Conservation (phyloP, 129 eudicot genomes). For the Dittrichia graveolens region DNA sequence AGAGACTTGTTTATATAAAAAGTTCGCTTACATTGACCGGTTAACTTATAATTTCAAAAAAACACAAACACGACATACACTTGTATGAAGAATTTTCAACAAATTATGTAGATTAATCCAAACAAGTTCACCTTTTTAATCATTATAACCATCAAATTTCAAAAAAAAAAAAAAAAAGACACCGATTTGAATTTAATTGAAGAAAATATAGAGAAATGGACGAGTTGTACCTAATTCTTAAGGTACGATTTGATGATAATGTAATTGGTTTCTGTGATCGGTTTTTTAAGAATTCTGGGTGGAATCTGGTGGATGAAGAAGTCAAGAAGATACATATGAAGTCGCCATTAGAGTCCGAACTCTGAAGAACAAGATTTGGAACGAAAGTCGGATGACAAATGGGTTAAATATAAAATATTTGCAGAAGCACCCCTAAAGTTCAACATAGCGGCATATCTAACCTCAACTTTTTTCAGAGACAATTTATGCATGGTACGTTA, state of each 20-base stretch:
- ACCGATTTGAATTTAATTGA: background rate
- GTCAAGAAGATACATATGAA: slow-evolving; percentile 23
- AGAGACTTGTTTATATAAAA: too few relatives aligned
- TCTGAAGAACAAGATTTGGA: background rate
- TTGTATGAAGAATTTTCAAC: background rate
- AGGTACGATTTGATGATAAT: slow-evolving; percentile 56
- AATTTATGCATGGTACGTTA: too few relatives aligned
- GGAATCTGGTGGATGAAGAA: slow-evolving; percentile 41
- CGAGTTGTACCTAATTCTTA: slow-evolving; percentile 45
- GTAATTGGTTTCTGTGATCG: slow-evolving; percentile 43
- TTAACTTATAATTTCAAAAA: background rate
- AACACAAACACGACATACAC: background rate
- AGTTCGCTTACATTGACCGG: background rate
- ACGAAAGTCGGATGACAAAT: slow-evolving; percentile 18
- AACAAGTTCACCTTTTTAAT: background rate
- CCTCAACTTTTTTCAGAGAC: background rate
- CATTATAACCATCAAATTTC: background rate
- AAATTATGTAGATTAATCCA: background rate
- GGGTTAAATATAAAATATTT: background rate
- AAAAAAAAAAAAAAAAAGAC: slow-evolving; percentile 1
- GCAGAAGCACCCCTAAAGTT: background rate
- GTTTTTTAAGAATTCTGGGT: slow-evolving; percentile 39
- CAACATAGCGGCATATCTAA: background rate
- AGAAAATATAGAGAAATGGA: background rate
- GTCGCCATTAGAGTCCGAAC: slow-evolving; percentile 28